These are phyloP conservation scores for Hymenoscyphus fraxineus DNA, from an alignment of 2,329 filamentous ascomycete genomes.

Conservation along the genomic window DNA sequence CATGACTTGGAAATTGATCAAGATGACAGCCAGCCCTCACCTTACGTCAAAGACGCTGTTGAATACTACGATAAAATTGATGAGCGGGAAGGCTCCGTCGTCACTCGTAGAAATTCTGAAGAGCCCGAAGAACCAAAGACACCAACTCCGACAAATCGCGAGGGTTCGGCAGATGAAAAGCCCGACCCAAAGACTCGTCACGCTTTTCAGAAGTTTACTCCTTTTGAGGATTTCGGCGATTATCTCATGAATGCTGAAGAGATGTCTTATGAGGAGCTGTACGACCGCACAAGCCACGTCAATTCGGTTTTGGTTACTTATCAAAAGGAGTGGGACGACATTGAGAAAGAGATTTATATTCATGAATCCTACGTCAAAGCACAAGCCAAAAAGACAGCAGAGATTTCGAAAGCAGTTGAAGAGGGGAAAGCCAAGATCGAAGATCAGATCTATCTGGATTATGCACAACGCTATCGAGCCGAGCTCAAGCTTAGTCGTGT, in stretches of 20 bases:
- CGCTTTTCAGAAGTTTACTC: conserved; percentile 28
- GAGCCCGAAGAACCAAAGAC: conserved; percentile 14
- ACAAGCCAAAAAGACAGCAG: conserved; percentile 18
- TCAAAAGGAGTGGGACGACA: conserved; percentile 29
- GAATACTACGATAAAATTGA: conserved; percentile 28
- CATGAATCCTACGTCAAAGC: conserved; percentile 23
- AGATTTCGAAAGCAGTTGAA: conserved; percentile 15
- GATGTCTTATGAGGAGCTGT: conserved; percentile 28
- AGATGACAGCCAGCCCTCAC: conserved; percentile 8
- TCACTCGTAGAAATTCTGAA: conserved; percentile 17
- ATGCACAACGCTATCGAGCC: conserved; percentile 8
- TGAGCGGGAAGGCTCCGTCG: conserved; percentile 18
- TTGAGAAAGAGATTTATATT: conserved; percentile 27
- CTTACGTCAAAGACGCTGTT: conserved; percentile 22
- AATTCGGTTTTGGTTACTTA: conserved; percentile 21
- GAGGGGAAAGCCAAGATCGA: conserved; percentile 21
- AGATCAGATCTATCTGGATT: conserved; percentile 17
- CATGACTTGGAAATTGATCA: conserved; percentile 8
- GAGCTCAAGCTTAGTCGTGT: conserved; percentile 15
- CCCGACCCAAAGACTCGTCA: conserved; percentile 14
- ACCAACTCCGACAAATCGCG: conserved; percentile 8
- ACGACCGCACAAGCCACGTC: conserved; percentile 23
- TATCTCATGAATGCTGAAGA: conserved; percentile 27
- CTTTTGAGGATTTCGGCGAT: conserved; percentile 25
- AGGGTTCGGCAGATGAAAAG: conserved; percentile 13